Evolutionary conservation across 208 protist species (phyloP).

Genomic region (Trypanosoma theileri): DNA sequence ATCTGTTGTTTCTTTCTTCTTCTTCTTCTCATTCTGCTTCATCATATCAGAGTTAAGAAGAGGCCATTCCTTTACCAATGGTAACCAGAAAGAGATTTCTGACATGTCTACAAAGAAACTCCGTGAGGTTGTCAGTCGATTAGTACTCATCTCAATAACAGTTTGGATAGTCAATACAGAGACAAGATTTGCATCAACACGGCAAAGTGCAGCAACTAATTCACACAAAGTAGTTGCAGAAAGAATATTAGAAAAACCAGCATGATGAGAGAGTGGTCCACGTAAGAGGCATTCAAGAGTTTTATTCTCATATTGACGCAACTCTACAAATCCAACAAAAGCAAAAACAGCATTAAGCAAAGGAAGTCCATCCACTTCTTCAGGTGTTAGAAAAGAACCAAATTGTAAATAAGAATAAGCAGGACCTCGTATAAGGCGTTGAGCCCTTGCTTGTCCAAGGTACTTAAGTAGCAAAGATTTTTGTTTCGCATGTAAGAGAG

Average conservation of each 20-base stretch:
- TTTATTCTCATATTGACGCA: slow-evolving; percentile 55
- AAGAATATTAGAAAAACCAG: slow-evolving; percentile 3
- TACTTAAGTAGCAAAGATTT: slow-evolving; percentile 55
- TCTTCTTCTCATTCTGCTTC: neutral
- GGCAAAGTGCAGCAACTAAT: slow-evolving; percentile 17
- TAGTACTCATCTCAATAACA: neutral
- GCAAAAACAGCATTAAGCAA: slow-evolving; percentile 42
- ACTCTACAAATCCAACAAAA: slow-evolving; percentile 53
- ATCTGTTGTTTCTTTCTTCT: neutral
- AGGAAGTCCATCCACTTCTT: slow-evolving; percentile 39
- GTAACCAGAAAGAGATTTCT: slow-evolving; percentile 19
- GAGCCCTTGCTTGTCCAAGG: slow-evolving; percentile 44
- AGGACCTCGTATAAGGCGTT: slow-evolving; percentile 46
- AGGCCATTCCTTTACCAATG: slow-evolving; percentile 9
- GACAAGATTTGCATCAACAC: slow-evolving; percentile 9
- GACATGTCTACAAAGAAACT: slow-evolving; percentile 27
- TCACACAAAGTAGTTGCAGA: slow-evolving; percentile 18
- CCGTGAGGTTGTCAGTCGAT: slow-evolving; percentile 6
- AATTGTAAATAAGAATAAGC: slow-evolving; percentile 15
- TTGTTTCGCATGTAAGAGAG: slow-evolving; percentile 29
- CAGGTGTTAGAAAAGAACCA: slow-evolving; percentile 36
- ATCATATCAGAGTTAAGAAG: neutral
- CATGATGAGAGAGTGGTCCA: slow-evolving; percentile 8
- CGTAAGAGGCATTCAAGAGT: slow-evolving; percentile 34
- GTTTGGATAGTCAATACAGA: neutral